Evolutionary conservation across 805 yeast genomes (phyloP).

Genomic region (Spathaspora girioi): DNA sequence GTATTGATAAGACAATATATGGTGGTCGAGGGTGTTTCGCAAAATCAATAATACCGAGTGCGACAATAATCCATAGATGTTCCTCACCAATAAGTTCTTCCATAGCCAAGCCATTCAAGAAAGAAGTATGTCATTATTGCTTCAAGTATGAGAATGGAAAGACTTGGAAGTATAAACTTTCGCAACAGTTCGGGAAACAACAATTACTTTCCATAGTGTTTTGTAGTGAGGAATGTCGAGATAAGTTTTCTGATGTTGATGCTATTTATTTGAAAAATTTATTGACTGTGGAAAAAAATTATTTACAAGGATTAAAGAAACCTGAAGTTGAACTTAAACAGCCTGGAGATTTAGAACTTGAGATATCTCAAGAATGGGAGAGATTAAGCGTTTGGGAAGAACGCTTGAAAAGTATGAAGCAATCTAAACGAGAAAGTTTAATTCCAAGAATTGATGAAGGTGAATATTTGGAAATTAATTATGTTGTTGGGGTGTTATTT

Average conservation of each 20-base stretch:
- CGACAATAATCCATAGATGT: conserved; percentile 38
- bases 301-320: conserved; percentile 15
- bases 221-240: conserved; percentile 45
- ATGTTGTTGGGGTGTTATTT: conserved; percentile 39
- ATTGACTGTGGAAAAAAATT: conserved; percentile 34
- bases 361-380: conserved; percentile 33
- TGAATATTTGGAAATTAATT: conserved; percentile 50
- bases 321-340: conserved; percentile 22
- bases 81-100: conserved; percentile 44
- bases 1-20: conserved; percentile 38
- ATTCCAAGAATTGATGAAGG: conserved; percentile 48
- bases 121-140: conserved; percentile 60
- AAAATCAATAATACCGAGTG: conserved; percentile 30
- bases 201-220: conserved; percentile 31
- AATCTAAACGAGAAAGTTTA: conserved; percentile 28
- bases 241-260: conserved; percentile 36
- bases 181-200: conserved; percentile 12
- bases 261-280: conserved; percentile 30
- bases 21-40: conserved; percentile 67
- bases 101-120: conserved; percentile 50
- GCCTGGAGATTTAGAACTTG: conserved; percentile 11
- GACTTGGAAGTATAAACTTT: conserved; percentile 39
- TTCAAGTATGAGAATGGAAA: conserved; percentile 47
- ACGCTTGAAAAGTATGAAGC: conserved; percentile 26
- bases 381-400: conserved; percentile 35